These are phyloP conservation scores for Colletotrichum siamense DNA, from an alignment of 2,329 filamentous ascomycete species.

Conservation along the genomic window DNA sequence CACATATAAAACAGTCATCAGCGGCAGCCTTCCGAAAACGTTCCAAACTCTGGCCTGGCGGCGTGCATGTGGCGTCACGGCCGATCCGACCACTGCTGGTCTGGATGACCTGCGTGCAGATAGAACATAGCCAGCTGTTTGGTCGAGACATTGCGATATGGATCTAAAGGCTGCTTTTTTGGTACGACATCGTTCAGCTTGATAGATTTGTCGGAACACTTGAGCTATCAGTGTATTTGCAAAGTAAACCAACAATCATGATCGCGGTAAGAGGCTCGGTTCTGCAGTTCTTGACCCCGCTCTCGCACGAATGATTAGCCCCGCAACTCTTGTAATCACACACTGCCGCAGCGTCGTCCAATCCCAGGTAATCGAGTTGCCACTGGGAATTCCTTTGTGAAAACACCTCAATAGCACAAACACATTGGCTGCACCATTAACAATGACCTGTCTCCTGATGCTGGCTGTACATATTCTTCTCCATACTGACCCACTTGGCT, in stretches of 20 bases:
- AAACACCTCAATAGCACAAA: no score
- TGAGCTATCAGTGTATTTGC: not conserved
- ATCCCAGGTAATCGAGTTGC: no score
- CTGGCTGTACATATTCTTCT: no score
- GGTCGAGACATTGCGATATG: not conserved
- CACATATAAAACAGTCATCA: not conserved
- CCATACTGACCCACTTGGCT: no score
- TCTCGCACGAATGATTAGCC: no score
- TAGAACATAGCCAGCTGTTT: fast-evolving
- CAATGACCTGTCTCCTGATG: no score
- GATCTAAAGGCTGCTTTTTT: not conserved
- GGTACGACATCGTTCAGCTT: fast-evolving
- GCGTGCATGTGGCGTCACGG: fast-evolving
- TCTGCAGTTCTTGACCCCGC: not conserved
- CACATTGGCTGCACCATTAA: no score
- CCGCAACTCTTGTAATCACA: no score
- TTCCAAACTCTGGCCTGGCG: not conserved
- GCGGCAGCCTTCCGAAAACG: not conserved
- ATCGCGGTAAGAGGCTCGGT: fast-evolving
- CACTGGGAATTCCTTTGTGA: no score
- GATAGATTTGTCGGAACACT: fast-evolving
- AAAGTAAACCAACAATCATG: not conserved
- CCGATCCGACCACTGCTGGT: not conserved
- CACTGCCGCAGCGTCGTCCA: no score
- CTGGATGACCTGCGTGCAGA: not conserved